A percentile compares a stretch with the other conserved stretches of the same genome.
Conservation (phyloP, 1,139 yeast species). For the Saccharomyces hybrid region DNA sequence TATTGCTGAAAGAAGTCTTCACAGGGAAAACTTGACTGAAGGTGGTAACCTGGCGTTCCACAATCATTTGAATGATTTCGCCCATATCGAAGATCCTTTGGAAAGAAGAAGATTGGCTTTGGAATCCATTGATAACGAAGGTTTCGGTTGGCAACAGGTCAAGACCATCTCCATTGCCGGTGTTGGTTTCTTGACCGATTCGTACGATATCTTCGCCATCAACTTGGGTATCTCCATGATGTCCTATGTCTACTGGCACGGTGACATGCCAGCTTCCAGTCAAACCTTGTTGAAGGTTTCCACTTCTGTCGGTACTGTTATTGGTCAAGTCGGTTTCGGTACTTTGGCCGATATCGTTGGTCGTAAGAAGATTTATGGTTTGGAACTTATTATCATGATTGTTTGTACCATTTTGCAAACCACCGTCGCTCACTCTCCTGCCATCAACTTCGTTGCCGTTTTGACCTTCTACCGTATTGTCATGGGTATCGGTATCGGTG, state of each 20-base stretch:
- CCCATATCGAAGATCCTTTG: constrained; percentile 77
- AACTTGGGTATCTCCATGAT: constrained; percentile 73
- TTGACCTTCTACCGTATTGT: constrained; percentile 69
- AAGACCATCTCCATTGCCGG: constrained; percentile 87
- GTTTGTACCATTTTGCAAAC: constrained; percentile 73
- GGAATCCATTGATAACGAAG: constrained; percentile 78
- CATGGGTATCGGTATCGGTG: constrained; percentile 98
- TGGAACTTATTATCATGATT: constrained; percentile 77
- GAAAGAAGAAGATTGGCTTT: constrained; percentile 86
- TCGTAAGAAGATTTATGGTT: constrained; percentile 81
- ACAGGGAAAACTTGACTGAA: constrained; percentile 34
- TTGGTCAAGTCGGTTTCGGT: constrained; percentile 88
- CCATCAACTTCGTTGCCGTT: constrained; percentile 62
- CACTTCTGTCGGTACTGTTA: constrained; percentile 88
- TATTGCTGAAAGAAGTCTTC: neutral
- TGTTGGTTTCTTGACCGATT: constrained; percentile 88
- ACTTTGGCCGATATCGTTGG: constrained; percentile 76
- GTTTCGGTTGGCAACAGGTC: constrained; percentile 82
- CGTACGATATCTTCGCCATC: constrained; percentile 86
- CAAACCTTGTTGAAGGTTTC: constrained; percentile 73
- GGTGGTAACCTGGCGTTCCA: constrained; percentile 93
- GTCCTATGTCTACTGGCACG: constrained; percentile 66
- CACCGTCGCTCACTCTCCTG: constrained; percentile 60
- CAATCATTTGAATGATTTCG: constrained; percentile 73
- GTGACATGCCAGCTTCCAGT: constrained; percentile 57